Percentiles rank a stretch among this genome's conserved stretches.
Evolutionary conservation across 305 asterid genomes (phyloP).

Genomic region (Stenogyne calaminthoides): DNA sequence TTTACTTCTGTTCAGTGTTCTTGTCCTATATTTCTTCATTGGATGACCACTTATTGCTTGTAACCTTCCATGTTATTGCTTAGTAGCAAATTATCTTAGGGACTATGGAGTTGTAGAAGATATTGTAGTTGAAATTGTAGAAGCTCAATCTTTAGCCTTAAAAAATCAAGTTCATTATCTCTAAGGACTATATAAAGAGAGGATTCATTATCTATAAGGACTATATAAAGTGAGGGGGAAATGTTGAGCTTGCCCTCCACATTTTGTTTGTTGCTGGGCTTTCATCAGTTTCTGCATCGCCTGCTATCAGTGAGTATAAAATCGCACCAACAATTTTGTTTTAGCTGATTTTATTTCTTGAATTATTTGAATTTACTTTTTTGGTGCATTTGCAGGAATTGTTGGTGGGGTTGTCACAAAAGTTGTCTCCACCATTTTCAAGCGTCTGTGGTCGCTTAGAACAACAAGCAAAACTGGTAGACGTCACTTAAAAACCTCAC

Average conservation of each 20-base stretch:
- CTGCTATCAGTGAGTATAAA: constrained; percentile 72
- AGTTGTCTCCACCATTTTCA: constrained; percentile 73
- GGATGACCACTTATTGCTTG: no score
- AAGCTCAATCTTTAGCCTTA: no score
- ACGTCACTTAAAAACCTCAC: background rate
- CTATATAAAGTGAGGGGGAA: constrained; percentile 36
- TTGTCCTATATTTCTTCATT: no score
- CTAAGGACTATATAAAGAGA: no score
- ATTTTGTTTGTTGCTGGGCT: constrained; percentile 49
- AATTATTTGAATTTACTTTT: background rate
- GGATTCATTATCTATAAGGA: no score
- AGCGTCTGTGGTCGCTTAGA: constrained; percentile 86
- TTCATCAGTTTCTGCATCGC: constrained; percentile 70
- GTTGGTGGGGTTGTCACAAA: constrained; percentile 81
- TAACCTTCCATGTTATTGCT: no score
- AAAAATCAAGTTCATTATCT: no score
- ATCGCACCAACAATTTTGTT: background rate
- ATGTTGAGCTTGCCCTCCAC: constrained; percentile 38
- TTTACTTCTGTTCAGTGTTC: no score
- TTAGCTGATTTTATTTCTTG: constrained; percentile 1
- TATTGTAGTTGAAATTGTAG: no score
- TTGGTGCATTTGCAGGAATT: constrained; percentile 51
- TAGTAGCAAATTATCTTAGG: no score
- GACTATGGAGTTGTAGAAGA: no score
- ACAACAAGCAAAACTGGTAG: constrained; percentile 70